Conservation (phyloP, 228 moss, liverwort and hornwort genomes). For the Sphagnum magellanicum region DNA sequence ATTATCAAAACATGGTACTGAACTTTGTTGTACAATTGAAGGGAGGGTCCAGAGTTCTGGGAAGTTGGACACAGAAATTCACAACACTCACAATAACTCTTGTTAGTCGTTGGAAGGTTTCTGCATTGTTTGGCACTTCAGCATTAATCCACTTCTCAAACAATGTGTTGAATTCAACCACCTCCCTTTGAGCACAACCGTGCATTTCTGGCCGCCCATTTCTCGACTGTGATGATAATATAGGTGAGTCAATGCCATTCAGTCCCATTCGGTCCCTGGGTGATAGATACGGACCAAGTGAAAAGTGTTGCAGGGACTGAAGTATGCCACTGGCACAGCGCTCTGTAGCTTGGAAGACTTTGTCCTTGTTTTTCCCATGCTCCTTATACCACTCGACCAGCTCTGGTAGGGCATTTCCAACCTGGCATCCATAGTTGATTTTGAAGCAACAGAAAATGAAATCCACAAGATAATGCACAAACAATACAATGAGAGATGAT, state of each 20-base stretch:
- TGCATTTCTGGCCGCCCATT: constrained; percentile 13
- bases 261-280: constrained; percentile 47
- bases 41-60: no score
- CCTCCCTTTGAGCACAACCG: constrained; percentile 55
- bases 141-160: constrained; percentile 65
- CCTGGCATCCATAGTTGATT: constrained; percentile 14
- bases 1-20: no score
- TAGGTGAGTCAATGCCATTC: constrained; percentile 17
- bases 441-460: no score
- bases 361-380: constrained; percentile 27
- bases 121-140: constrained; percentile 36
- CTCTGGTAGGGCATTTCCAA: constrained; percentile 77
- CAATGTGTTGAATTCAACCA: constrained; percentile 57
- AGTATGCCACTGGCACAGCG: constrained; percentile 70
- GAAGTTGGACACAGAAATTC: no score
- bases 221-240: constrained; percentile 8
- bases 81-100: constrained; percentile 34
- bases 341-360: constrained; percentile 30
- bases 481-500: not conserved
- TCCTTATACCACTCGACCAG: constrained; percentile 50
- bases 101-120: constrained; percentile 35
- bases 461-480: no score
- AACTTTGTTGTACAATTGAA: no score
- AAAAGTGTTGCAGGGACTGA: constrained; percentile 50
- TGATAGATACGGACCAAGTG: constrained; percentile 45